Conservation (phyloP, 257 asterid species). For the Craterostigma plantagineum region DNA sequence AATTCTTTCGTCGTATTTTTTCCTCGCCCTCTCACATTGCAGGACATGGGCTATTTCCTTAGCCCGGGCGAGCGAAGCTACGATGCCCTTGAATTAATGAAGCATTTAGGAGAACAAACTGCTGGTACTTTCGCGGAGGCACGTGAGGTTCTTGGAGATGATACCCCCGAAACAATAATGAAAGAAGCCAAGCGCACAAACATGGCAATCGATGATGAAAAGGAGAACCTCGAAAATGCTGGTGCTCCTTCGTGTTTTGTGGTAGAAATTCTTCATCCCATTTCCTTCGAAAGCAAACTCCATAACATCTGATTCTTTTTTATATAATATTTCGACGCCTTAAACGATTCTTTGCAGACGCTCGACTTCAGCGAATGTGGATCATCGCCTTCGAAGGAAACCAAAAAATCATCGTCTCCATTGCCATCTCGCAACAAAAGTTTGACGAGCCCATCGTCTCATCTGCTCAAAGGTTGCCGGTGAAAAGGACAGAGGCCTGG, state of each 20-base stretch:
- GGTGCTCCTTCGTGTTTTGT: too few species aligned
- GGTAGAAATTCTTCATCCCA: too few species aligned
- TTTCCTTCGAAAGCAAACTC: conserved; percentile 4
- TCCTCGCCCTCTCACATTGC: conserved; percentile 3
- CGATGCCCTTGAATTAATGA: conserved; percentile 87
- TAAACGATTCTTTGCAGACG: conserved; percentile 15
- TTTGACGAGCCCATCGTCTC: too few species aligned
- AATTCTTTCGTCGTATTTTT: too few species aligned
- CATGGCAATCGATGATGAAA: too few species aligned
- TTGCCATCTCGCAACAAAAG: conserved; percentile 15
- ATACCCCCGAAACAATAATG: conserved; percentile 70
- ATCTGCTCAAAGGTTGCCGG: too few species aligned
- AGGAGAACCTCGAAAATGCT: too few species aligned
- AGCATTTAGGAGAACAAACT: conserved; percentile 82
- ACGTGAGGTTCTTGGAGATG: conserved; percentile 74
- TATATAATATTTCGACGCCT: too few species aligned
- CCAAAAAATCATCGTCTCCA: conserved; percentile 19
- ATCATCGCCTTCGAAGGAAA: neutral
- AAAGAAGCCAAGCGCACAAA: conserved; percentile 10
- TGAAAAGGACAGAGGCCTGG: too few species aligned
- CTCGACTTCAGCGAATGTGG: conserved; percentile 92
- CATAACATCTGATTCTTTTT: neutral
- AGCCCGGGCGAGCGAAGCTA: conserved; percentile 72
- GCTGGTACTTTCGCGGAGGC: conserved; percentile 91
- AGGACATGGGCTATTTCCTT: conserved; percentile 68